These are phyloP conservation scores for Bipolaris sorokiniana DNA, from an alignment of 2,329 filamentous ascomycete genomes.

Conservation along the genomic window DNA sequence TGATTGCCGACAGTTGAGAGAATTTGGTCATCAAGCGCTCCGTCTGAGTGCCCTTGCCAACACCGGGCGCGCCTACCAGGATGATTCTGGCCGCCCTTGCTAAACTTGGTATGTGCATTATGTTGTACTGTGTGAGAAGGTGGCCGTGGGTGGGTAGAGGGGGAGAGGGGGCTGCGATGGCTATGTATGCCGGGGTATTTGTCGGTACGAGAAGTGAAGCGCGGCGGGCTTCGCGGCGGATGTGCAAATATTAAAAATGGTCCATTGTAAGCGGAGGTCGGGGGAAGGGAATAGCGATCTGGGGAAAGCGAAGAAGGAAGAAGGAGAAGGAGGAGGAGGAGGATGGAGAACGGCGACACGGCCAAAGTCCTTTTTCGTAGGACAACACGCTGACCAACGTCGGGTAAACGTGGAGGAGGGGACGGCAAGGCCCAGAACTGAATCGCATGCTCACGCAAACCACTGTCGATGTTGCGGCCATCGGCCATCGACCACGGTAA, in stretches of 20 bases:
- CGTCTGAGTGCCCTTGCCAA: conserved; percentile 95
- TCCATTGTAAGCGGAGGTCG: conserved; percentile 18
- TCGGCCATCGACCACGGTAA: conserved; percentile 14
- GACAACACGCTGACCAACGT: conserved; percentile 1
- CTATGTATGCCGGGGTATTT: conserved; percentile 11
- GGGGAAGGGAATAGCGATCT: not conserved
- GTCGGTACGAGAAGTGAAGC: conserved; percentile 29
- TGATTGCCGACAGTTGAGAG: conserved; percentile 87
- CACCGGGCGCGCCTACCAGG: conserved; percentile 92
- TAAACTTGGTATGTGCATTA: conserved; percentile 35
- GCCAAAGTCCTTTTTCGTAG: conserved; percentile 4
- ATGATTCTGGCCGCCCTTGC: conserved; percentile 85
- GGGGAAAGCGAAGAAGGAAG: not conserved
- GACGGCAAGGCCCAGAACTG: conserved; percentile 7
- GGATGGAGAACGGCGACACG: not conserved
- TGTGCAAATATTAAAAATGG: conserved; percentile 28
- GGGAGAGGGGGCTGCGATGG: not conserved
- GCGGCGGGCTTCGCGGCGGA: conserved; percentile 30
- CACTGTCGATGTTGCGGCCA: conserved; percentile 14
- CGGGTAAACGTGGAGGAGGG: conserved; percentile 15
- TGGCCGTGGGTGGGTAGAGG: not conserved
- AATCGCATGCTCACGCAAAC: conserved; percentile 6
- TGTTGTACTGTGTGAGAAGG: conserved; percentile 1
- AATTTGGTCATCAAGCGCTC: conserved; percentile 86
- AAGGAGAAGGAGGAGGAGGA: not conserved